Evolutionary conservation across 2,329 filamentous ascomycete genomes (phyloP).

Genomic region (Bipolaris oryzae): DNA sequence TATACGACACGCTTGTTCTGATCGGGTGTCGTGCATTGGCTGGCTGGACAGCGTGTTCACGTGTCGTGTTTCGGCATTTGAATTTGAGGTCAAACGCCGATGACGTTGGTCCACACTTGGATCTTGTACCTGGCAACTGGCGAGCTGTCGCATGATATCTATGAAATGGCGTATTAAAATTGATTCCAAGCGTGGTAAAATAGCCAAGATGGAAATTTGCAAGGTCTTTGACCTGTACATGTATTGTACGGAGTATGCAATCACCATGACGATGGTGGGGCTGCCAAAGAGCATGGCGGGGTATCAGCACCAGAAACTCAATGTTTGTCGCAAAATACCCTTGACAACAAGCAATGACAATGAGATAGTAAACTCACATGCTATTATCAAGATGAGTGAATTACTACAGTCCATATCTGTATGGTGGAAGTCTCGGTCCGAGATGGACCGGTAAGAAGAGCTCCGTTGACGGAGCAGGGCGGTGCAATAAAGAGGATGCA

Average conservation of each 20-base stretch:
- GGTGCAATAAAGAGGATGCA: slow-evolving; percentile 24
- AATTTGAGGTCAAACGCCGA: slow-evolving; percentile 15
- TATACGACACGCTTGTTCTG: neutral
- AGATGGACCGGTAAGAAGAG: slow-evolving; percentile 26
- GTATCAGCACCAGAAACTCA: slow-evolving; percentile 9
- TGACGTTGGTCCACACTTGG: no score
- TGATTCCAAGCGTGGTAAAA: no score
- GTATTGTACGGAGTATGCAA: neutral
- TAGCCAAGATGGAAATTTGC: neutral
- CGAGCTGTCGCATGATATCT: neutral
- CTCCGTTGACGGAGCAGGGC: slow-evolving; percentile 17
- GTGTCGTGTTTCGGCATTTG: slow-evolving; percentile 21
- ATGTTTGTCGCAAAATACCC: slow-evolving; percentile 17
- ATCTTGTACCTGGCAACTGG: neutral
- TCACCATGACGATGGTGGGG: slow-evolving; percentile 12
- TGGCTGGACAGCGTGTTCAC: slow-evolving; percentile 7
- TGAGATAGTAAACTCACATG: neutral
- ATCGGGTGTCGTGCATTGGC: neutral
- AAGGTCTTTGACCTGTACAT: neutral
- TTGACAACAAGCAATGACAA: neutral
- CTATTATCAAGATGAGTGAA: slow-evolving; percentile 9
- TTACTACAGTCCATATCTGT: slow-evolving; percentile 14
- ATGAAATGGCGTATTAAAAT: neutral
- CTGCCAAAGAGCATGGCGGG: slow-evolving; percentile 8
- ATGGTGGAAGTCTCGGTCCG: slow-evolving; percentile 23